phyloP scores from a whole-genome alignment of 2,329 filamentous ascomycete species.

The Chaetomium sp. region DNA sequence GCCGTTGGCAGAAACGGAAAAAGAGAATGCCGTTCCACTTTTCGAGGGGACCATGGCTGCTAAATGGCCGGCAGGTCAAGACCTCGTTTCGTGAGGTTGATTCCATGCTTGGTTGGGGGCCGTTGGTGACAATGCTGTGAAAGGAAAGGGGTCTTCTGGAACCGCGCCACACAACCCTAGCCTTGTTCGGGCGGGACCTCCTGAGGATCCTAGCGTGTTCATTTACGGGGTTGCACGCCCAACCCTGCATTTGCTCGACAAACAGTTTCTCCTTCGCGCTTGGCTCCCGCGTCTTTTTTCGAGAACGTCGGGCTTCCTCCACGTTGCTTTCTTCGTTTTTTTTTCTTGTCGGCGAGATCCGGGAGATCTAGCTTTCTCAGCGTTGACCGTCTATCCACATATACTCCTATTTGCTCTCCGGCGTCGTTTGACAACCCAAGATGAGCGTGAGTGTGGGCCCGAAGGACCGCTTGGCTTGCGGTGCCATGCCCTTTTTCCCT shows the following conservation, averaged over 20 bases:
- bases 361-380: background rate
- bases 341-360: background rate
- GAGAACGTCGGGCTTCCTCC: background rate
- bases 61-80: background rate
- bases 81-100: background rate
- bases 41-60: background rate
- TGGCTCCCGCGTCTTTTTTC: background rate
- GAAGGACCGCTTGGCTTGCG: too few species aligned
- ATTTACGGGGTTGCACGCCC: constrained; percentile 10
- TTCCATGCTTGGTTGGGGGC: background rate
- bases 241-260: constrained; percentile 6
- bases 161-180: constrained; percentile 23
- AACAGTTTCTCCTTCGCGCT: background rate
- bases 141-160: constrained; percentile 1
- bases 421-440: constrained; percentile 11
- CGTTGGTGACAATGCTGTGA: background rate
- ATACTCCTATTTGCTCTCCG: background rate
- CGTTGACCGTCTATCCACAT: background rate
- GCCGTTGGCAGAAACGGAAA: background rate
- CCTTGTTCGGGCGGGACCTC: constrained; percentile 19
- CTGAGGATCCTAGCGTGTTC: constrained; percentile 18
- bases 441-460: constrained; percentile 9
- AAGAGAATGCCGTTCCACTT: background rate
- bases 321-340: background rate
- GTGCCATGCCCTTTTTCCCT: too few species aligned